A percentile compares a stretch with the other conserved stretches of the same genome.
Evolutionary conservation across 192 early-diverging fungal species (phyloP).

Genomic region (Lunasporangiospora selenospora): DNA sequence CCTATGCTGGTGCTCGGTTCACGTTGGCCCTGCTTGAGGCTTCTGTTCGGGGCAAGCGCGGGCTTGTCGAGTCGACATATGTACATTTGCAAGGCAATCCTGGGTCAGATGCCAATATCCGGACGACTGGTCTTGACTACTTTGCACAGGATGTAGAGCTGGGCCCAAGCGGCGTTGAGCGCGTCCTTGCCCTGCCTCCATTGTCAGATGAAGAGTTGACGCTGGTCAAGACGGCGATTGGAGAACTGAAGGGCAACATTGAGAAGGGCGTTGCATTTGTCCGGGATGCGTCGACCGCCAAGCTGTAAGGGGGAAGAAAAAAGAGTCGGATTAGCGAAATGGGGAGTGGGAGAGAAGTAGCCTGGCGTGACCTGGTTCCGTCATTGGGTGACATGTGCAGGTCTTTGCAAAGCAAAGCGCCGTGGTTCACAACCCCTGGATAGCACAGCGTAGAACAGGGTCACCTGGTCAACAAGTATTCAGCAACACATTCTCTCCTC

Average conservation of each 20-base stretch:
- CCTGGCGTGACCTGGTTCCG: background rate
- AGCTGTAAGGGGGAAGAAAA: slow-evolving; percentile 30
- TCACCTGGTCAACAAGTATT: too few species aligned
- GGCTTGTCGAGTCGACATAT: slow-evolving; percentile 87
- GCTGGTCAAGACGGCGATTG: slow-evolving; percentile 74
- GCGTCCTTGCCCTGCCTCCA: slow-evolving; percentile 80
- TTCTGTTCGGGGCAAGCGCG: slow-evolving; percentile 61
- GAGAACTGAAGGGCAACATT: slow-evolving; percentile 90
- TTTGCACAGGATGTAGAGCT: slow-evolving; percentile 81
- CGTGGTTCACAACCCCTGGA: background rate
- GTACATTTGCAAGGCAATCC: slow-evolving; percentile 55
- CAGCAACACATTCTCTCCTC: too few species aligned
- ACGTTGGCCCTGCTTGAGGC: slow-evolving; percentile 85
- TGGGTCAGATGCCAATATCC: slow-evolving; percentile 58
- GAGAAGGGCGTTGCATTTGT: slow-evolving; percentile 85
- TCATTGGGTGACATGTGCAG: background rate
- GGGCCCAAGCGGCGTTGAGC: slow-evolving; percentile 74
- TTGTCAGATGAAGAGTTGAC: slow-evolving; percentile 79
- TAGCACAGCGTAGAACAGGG: too few species aligned
- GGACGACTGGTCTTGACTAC: slow-evolving; percentile 66
- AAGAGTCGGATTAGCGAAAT: too few species aligned
- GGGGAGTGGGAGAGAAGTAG: too few species aligned
- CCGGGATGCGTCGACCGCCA: slow-evolving; percentile 16
- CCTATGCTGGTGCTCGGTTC: slow-evolving; percentile 87
- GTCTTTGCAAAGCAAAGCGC: background rate